A percentile compares a stretch with the other conserved stretches of the same genome.
phyloP scores from a whole-genome alignment of 257 asterid genomes.

The Linaria vulgaris region DNA sequence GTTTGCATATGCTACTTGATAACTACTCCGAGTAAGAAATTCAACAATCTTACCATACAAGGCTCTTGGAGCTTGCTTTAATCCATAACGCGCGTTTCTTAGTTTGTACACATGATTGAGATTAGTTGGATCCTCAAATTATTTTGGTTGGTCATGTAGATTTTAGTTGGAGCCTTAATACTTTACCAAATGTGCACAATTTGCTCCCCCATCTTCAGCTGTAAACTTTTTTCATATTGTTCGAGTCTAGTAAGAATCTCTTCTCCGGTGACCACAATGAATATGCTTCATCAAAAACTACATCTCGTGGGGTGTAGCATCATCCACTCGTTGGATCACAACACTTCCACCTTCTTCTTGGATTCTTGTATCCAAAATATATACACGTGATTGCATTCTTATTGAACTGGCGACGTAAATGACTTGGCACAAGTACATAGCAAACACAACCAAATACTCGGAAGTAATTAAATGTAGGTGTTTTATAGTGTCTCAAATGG shows the following conservation, averaged over 20 bases:
- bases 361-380: neutral
- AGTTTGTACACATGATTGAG: neutral
- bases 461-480: neutral
- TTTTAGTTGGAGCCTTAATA: no score
- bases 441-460: slow-evolving; percentile 4
- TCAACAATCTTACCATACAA: slow-evolving; percentile 11
- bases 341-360: neutral
- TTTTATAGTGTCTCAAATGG: slow-evolving; percentile 7
- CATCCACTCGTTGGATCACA: neutral
- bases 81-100: neutral
- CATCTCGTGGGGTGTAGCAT: neutral
- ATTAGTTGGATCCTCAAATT: neutral
- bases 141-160: neutral
- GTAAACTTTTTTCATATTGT: no score
- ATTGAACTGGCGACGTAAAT: neutral
- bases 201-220: no score
- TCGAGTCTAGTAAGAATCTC: neutral
- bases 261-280: neutral
- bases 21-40: slow-evolving; percentile 5
- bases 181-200: no score
- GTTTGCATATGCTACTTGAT: neutral
- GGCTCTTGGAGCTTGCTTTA: neutral
- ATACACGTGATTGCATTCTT: neutral
- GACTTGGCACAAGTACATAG: neutral
- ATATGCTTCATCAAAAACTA: neutral